Evolutionary conservation across 148 eudicot genomes (phyloP).

Genomic region (Fagopyrum tataricum): DNA sequence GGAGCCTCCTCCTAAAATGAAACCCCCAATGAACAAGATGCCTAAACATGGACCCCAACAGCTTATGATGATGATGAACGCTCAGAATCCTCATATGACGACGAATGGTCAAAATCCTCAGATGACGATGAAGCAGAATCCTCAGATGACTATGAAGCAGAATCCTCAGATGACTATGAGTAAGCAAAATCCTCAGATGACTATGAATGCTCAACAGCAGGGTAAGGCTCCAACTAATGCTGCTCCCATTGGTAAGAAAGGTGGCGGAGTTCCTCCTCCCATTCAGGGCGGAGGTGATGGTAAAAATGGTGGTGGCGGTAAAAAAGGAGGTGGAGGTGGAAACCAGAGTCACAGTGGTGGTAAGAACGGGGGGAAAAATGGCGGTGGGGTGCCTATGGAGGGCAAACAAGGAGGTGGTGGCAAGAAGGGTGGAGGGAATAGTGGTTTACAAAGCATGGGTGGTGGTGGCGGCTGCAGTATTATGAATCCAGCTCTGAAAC

Average conservation of each 20-base stretch:
- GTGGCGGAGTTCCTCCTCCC: slow-evolving; percentile 1
- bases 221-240: background rate
- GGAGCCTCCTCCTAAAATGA: slow-evolving; percentile 49
- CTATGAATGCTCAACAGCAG: background rate
- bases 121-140: slow-evolving; percentile 14
- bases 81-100: slow-evolving; percentile 4
- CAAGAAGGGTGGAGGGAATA: background rate
- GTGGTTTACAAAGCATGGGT: background rate
- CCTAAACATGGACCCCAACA: background rate
- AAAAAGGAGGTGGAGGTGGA: slow-evolving; percentile 4
- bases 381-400: slow-evolving; percentile 10
- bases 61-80: slow-evolving; percentile 9
- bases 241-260: background rate
- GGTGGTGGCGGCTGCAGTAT: background rate
- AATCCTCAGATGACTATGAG: slow-evolving; percentile 12
- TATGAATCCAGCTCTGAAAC: slow-evolving; percentile 2
- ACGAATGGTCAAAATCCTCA: slow-evolving; percentile 3
- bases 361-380: slow-evolving; percentile 3
- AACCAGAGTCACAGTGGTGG: background rate
- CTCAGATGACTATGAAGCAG: too few relatives aligned
- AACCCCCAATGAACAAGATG: slow-evolving; percentile 22
- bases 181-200: background rate
- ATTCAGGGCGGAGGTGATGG: slow-evolving; percentile 7
- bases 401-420: background rate
- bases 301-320: slow-evolving; percentile 13